phyloP scores from a whole-genome alignment of 73 alveolate species.

The Paramecium caudatum region DNA sequence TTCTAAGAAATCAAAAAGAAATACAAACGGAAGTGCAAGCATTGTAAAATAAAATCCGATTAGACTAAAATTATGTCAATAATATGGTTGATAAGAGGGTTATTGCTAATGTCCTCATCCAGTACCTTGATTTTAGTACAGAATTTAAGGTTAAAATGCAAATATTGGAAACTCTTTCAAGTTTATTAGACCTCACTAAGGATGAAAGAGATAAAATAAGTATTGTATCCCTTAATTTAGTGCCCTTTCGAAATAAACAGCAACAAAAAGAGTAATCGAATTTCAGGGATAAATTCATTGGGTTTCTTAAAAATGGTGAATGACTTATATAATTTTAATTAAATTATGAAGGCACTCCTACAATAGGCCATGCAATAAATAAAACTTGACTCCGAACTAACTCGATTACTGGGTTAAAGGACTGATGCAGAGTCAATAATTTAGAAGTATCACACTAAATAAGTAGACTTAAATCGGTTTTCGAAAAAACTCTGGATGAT shows the following conservation, averaged over 20 bases:
- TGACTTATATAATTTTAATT: constrained; percentile 35
- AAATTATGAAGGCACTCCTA: constrained; percentile 42
- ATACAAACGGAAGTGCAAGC: neutral
- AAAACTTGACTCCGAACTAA: neutral
- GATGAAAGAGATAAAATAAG: constrained; percentile 63
- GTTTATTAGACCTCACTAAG: constrained; percentile 30
- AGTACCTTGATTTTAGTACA: constrained; percentile 51
- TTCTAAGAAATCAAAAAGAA: neutral
- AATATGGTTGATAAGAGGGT: constrained; percentile 62
- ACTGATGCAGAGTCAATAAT: neutral
- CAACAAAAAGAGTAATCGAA: neutral
- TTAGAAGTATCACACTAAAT: neutral
- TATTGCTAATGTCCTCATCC: neutral
- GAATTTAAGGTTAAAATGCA: constrained; percentile 42
- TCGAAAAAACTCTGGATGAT: constrained; percentile 27
- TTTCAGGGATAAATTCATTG: constrained; percentile 63
- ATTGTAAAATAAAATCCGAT: constrained; percentile 24
- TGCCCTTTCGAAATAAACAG: neutral
- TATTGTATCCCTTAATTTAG: neutral
- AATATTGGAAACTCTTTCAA: constrained; percentile 36
- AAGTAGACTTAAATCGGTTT: constrained; percentile 2
- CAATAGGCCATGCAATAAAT: constrained; percentile 16
- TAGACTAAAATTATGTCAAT: constrained; percentile 37
- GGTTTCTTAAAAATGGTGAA: constrained; percentile 38
- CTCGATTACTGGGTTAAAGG: neutral